phyloP scores from a whole-genome alignment of 257 asterid genomes.

The Ilex aquifolium region DNA sequence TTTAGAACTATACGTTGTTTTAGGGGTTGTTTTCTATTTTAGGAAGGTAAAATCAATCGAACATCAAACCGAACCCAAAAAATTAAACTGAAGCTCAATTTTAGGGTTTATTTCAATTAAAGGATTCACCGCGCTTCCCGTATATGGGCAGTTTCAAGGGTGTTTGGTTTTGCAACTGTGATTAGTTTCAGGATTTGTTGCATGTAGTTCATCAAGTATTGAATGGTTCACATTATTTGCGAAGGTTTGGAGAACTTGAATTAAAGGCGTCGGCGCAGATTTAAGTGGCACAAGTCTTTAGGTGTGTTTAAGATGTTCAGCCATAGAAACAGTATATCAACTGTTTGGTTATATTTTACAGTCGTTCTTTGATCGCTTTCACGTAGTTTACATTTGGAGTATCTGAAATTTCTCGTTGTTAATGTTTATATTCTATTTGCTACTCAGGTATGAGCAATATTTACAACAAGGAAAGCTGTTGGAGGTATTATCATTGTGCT shows the following conservation, averaged over 20 bases:
- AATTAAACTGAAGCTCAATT: too few relatives aligned
- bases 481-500: constrained; percentile 46
- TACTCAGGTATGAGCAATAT: constrained; percentile 71
- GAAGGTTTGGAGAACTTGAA: background rate
- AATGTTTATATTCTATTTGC: background rate
- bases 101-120: too few relatives aligned
- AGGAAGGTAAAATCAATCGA: too few relatives aligned
- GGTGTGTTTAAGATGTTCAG: background rate
- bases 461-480: constrained; percentile 79
- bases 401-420: background rate
- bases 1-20: too few relatives aligned
- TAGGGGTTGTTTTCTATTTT: too few relatives aligned
- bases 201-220: too few relatives aligned
- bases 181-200: background rate
- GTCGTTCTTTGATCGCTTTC: background rate
- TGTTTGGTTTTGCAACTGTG: too few relatives aligned
- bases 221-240: background rate
- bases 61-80: too few relatives aligned
- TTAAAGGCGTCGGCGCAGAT: background rate
- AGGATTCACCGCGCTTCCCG: too few relatives aligned
- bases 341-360: background rate
- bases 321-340: background rate
- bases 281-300: background rate
- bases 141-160: too few relatives aligned
- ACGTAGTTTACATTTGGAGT: background rate